These are phyloP conservation scores for Biancaea sappan DNA, from an alignment of 306 rosid genomes.

Conservation along the genomic window DNA sequence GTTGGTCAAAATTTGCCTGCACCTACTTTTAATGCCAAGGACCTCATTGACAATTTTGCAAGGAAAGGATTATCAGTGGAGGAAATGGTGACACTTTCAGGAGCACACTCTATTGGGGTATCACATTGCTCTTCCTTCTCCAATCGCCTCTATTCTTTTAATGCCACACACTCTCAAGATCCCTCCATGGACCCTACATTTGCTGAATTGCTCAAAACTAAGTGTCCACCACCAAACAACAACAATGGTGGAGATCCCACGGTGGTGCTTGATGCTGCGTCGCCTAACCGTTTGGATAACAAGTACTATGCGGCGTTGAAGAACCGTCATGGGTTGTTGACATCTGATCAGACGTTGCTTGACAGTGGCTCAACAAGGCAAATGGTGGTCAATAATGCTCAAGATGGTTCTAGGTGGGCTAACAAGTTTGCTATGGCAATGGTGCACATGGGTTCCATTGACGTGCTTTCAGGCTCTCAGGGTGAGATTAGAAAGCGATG, in stretches of 20 bases:
- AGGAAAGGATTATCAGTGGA: background rate
- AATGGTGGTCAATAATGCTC: background rate
- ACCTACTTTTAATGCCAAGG: background rate
- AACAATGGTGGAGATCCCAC: background rate
- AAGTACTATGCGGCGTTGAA: background rate
- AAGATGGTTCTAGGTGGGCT: background rate
- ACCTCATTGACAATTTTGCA: background rate
- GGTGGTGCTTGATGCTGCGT: background rate
- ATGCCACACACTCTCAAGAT: no score
- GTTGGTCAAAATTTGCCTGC: background rate
- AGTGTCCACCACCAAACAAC: background rate
- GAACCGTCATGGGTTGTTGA: background rate
- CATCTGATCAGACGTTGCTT: background rate
- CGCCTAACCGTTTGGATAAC: background rate
- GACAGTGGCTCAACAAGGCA: background rate
- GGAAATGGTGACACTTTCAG: slow-evolving; percentile 40
- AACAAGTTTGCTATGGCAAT: background rate
- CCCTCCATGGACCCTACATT: background rate
- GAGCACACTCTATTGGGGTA: slow-evolving; percentile 48
- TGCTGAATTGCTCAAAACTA: background rate
- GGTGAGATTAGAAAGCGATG: slow-evolving; percentile 44
- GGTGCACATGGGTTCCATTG: background rate
- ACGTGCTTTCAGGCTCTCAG: slow-evolving; percentile 23
- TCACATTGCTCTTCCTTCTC: slow-evolving; percentile 48
- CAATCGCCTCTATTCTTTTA: background rate